Evolutionary conservation across 805 yeast species (phyloP), one percentile per base, ranked within the genome.

Genomic region (Lipomyces spencermartinsiae): DNA sequence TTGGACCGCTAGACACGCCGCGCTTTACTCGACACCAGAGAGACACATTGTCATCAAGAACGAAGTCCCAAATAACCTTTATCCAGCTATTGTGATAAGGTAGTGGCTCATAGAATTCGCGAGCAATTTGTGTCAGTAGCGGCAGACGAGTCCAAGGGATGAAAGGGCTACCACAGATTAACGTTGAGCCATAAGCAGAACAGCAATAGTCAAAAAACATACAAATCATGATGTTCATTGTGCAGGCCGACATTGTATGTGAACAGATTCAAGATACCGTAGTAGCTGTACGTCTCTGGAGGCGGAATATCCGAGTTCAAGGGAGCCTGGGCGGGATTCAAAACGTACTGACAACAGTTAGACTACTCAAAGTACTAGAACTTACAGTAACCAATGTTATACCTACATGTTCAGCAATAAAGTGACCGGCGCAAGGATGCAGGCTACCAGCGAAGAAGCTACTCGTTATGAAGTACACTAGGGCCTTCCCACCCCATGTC

Each of bases 231-330:
- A 78, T 93, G 98, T 78, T 93, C 98, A 75, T 91, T 92, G 78
- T 93, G 98, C 76, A 91, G 87, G 1, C 98, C 98, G 8, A 92
- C 97, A 74, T 93, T 93, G 94, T 97, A 93, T 1, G 95, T 91
- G 71, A 93, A 80, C 53, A 83, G 67, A 76, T 93, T 93, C 72
- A 93, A 82, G 33, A 86, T 79, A 0, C 98, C 98, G 74, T 93
- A 93, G 79, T 93, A 93, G 7, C 96, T 90, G 76, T 88, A 93
- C 0, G 98, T 93, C 76, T 93, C 98, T 0, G 94, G 93, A 5
- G 72, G 71, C 19, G 90, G 87, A 1, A 77, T 71, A 37, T 67
- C 68, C 19, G 66, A 70, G 19, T 70, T 64, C 59, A 59, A 65
- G 59, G 77, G 77, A 35, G 76, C 76, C 49, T 53, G 22, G 14